Evolutionary conservation across 2,329 filamentous ascomycete genomes (phyloP).

Genomic region (Microcyclospora pomicola): DNA sequence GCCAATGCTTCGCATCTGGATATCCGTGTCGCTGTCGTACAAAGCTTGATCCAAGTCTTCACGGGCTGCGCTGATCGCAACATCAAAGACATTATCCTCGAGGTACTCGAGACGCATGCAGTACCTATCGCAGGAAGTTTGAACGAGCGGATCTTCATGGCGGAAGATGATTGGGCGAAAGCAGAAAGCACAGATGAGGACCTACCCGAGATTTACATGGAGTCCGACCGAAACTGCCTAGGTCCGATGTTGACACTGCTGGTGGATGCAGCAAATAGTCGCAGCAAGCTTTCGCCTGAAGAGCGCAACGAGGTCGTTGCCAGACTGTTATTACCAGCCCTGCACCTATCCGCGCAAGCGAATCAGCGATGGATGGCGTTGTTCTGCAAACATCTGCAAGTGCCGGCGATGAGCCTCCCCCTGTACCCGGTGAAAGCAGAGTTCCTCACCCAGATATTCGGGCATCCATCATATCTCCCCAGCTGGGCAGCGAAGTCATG

Average conservation of each 20-base stretch:
- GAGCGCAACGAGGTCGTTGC: constrained; percentile 2
- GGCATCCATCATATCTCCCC: constrained; percentile 9
- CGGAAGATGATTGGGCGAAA: constrained; percentile 21
- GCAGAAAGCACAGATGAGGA: constrained; percentile 8
- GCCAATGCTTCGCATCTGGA: constrained; percentile 24
- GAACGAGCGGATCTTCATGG: constrained; percentile 21
- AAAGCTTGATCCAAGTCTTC: constrained; percentile 20
- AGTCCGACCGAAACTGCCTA: constrained; percentile 2
- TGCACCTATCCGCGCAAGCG: constrained; percentile 4
- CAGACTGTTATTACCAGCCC: constrained; percentile 8
- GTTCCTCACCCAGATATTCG: constrained; percentile 4
- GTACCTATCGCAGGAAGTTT: constrained; percentile 24
- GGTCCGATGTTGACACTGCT: background rate
- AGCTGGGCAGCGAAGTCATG: constrained; percentile 14
- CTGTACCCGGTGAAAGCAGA: constrained; percentile 1
- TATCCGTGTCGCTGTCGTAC: constrained; percentile 22
- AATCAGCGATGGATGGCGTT: constrained; percentile 9
- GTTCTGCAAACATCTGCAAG: constrained; percentile 4
- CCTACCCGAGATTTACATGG: constrained; percentile 13
- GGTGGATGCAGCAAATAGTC: too few species aligned
- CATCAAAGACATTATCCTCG: constrained; percentile 11
- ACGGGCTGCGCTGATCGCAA: constrained; percentile 6
- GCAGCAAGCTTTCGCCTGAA: too few species aligned
- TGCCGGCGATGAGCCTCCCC: constrained; percentile 1
- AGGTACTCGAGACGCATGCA: constrained; percentile 11